Evolutionary conservation across 176 grass and related monocot species (phyloP).

Genomic region (Oryza longistaminata): DNA sequence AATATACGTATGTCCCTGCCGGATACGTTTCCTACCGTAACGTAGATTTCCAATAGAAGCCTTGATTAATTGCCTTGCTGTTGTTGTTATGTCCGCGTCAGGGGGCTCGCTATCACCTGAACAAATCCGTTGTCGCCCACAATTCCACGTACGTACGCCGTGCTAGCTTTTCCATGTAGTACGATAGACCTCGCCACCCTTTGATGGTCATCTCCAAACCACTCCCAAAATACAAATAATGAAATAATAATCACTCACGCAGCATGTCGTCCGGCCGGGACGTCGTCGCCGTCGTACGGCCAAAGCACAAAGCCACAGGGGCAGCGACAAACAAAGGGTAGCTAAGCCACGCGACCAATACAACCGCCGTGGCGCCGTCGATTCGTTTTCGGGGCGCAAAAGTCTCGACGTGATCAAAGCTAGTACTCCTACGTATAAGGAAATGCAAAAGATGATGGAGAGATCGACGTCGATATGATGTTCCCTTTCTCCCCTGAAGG

Average conservation of each 20-base stretch:
- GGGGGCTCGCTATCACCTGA: constrained; percentile 18
- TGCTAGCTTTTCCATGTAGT: background rate
- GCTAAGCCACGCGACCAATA: background rate
- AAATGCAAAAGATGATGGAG: background rate
- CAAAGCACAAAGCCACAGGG: background rate
- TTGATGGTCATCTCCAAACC: background rate
- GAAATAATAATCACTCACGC: background rate
- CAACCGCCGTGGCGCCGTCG: background rate
- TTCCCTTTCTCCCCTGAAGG: background rate
- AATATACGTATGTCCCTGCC: no score
- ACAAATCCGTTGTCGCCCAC: constrained; percentile 13
- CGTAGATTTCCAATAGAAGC: background rate
- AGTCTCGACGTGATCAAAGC: background rate
- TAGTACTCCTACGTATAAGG: background rate
- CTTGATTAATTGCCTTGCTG: background rate
- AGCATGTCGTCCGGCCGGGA: background rate
- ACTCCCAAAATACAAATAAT: background rate
- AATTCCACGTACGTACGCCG: background rate
- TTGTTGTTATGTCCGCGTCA: constrained; percentile 31
- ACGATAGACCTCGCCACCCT: background rate
- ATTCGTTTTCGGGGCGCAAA: background rate
- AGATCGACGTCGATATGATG: background rate
- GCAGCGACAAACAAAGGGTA: background rate
- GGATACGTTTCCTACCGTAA: background rate
- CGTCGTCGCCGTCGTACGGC: background rate